Evolutionary conservation across 257 asterid species (phyloP), one percentile per base, ranked within the genome.

Genomic region (Przewalskia tangutica): DNA sequence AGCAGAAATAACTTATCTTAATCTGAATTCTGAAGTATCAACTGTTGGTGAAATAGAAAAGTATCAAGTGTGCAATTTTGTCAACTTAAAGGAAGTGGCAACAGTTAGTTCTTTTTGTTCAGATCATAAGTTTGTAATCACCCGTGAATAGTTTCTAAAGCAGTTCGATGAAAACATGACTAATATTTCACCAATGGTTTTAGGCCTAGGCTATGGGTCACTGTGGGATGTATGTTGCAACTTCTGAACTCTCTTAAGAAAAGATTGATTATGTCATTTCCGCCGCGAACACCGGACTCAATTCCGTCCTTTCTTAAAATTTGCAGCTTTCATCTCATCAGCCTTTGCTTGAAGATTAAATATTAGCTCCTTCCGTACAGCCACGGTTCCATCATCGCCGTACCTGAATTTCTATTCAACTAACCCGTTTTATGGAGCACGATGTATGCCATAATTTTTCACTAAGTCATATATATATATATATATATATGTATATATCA

Each of bases 1-100:
- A 83, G 81, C 88, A 89, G 4, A 86, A 77, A 32, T 90, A 83
- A 89, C 82, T 62, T 67, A 20, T 9, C 67, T 27, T 27, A 27
- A 81, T 85, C 20, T 13, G 5, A 16, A 27, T 78, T 85, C 20
- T 13, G 5, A 16, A 56, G 10, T 56, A 56, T 56, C 10, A 16
- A 56, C 23, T 55, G 23, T 56, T 5, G 63, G 63, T 7, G 63
- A 16, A n/a, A 56, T 6, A n/a, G 23, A 56, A 56, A 50, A 51
- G 80, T 75, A 48, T 50, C 63, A 23, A 2, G 58, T 23, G 58
- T 75, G 80, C 16, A 36, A 75, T 50, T 14, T 75, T 75, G 80
- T 50, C 44, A 27, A 50, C 62, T 50, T 14, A 23, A 50, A 75
- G 27, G 14, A 50, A 12, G 46, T 50, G 46, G 46, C 8, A 23